Evolutionary conservation across 2,329 filamentous ascomycete species (phyloP), one percentile per base, ranked within the genome.

Genomic region (Cadophora sp.): DNA sequence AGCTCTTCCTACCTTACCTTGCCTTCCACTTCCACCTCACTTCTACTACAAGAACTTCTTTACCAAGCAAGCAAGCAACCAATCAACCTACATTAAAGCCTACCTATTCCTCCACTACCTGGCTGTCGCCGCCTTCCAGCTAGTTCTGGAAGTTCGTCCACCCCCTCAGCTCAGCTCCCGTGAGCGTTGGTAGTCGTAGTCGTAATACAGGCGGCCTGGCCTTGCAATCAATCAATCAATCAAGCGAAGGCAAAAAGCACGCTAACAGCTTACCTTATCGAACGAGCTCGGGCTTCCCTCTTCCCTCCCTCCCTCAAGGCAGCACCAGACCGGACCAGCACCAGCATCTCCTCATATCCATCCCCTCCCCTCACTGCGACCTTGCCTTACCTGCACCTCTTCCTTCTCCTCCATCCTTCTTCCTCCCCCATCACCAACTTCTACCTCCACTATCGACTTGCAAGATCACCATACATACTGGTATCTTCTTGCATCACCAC

Each of bases 351-450:
- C 27, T 30, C 27, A 30, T 30, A 30, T 30, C 27, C n/a, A n/a
- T n/a, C n/a, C n/a, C n/a, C n/a, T n/a, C n/a, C 27, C 27, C 27
- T 30, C 27, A 30, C 27, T 30, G n/a, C n/a, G n/a, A n/a, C n/a
- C n/a, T n/a, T n/a, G n/a, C n/a, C n/a, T n/a, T n/a, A 30, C 68
- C 59, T 69, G 66, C 65, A 62, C 67, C 66, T 55, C 61, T 61
- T 55, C 36, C 58, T n/a, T 64, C 67, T 62, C 64, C 59, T n/a
- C 39, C 47, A 27, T 30, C 33, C 47, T 22, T 63, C 71, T 66
- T 64, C 55, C 68, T 56, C 64, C 62, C 68, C 53, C 13, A 45
- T 45, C 43, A 5, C n/a, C n/a, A 36, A 22, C 16, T 43, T 30
- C 30, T 41, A 27, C 59, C 4, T 33, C 45, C 14, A 50, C 59